Percentiles rank a stretch among this genome's conserved stretches.
phyloP scores from a whole-genome alignment of 78 protist genomes.

The Dictyostelium capitatum region DNA sequence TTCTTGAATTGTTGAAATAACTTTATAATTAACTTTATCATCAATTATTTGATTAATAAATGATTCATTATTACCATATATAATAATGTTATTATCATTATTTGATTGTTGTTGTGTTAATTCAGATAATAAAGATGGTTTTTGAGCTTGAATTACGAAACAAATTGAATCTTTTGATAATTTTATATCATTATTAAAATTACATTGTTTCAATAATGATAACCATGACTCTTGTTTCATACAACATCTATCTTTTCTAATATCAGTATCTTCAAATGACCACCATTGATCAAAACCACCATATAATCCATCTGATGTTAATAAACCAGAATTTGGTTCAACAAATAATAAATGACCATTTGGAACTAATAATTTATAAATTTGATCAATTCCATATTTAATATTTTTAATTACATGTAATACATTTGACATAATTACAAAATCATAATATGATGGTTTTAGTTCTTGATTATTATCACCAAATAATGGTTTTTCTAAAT shows the following conservation, averaged over 20 bases:
- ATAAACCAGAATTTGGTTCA: slow-evolving; percentile 15
- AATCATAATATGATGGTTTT: slow-evolving; percentile 37
- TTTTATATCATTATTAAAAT: too few relatives aligned
- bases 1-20: neutral
- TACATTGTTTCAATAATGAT: neutral
- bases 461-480: neutral
- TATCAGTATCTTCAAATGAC: slow-evolving; percentile 13
- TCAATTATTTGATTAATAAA: neutral
- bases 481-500: neutral
- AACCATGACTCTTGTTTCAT: neutral
- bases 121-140: neutral
- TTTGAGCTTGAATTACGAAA: neutral
- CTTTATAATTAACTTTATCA: neutral
- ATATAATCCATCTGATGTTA: slow-evolving; percentile 28
- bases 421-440: slow-evolving; percentile 39
- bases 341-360: slow-evolving; percentile 39
- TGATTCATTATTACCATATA: neutral
- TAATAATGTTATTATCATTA: neutral
- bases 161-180: neutral
- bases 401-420: slow-evolving; percentile 32
- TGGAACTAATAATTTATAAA: neutral
- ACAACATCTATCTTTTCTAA: slow-evolving; percentile 31
- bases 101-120: neutral
- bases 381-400: neutral
- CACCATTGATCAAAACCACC: slow-evolving; percentile 61